phyloP scores from a whole-genome alignment of 2,329 filamentous ascomycete genomes.

The Thyridium curvatum region DNA sequence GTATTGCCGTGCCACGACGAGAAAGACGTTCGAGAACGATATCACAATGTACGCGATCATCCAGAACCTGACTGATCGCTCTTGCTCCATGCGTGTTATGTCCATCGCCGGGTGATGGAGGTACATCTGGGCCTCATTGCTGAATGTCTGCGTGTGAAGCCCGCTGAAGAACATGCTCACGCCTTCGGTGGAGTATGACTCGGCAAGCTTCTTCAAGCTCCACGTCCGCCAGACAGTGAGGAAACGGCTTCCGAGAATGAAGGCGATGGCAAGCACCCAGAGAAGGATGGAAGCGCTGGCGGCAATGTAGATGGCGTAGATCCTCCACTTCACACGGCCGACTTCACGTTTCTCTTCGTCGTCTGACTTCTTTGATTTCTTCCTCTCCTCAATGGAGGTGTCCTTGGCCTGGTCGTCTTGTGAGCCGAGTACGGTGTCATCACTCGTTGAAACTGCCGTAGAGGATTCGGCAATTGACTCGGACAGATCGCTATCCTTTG shows the following conservation, averaged over 20 bases:
- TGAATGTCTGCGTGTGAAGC: constrained; percentile 5
- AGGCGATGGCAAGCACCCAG: constrained; percentile 17
- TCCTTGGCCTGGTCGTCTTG: constrained; percentile 7
- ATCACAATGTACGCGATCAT: constrained; percentile 20
- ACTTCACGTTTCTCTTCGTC: constrained; percentile 21
- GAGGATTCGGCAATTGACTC: constrained; percentile 1
- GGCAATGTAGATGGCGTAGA: constrained; percentile 24
- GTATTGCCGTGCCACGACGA: constrained; percentile 13
- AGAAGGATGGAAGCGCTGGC: constrained; percentile 18
- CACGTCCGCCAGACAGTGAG: constrained; percentile 20
- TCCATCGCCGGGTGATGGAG: constrained; percentile 6
- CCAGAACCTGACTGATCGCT: constrained; percentile 17
- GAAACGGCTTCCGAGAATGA: constrained; percentile 14
- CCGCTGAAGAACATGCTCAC: constrained; percentile 2
- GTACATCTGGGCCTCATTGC: constrained; percentile 5
- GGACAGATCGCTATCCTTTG: neutral
- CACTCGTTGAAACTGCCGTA: neutral
- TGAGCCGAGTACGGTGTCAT: constrained; percentile 3
- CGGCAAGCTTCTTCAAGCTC: constrained; percentile 25
- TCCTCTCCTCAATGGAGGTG: neutral
- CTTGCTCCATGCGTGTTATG: constrained; percentile 4
- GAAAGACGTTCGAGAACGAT: constrained; percentile 11
- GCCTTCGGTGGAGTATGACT: constrained; percentile 13
- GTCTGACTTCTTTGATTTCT: constrained; percentile 7
- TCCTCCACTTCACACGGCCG: constrained; percentile 23